These are phyloP conservation scores for Botrytis medusae DNA, from an alignment of 2,329 filamentous ascomycete genomes.

Conservation along the genomic window DNA sequence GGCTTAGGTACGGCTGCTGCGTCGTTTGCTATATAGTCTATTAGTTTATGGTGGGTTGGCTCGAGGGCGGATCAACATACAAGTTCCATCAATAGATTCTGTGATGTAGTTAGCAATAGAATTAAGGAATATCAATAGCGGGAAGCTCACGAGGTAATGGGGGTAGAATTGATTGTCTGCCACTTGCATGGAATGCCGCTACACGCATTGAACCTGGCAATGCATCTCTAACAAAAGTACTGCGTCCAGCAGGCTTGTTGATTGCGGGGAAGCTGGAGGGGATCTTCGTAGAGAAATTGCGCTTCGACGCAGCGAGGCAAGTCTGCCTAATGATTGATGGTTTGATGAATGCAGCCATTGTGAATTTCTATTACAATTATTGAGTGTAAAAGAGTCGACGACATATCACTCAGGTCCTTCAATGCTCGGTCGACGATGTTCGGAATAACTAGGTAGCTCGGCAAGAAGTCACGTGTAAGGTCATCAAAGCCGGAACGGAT, in stretches of 20 bases:
- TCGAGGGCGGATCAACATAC: constrained; percentile 49
- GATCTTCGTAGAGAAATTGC: constrained; percentile 46
- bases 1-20: constrained; percentile 71
- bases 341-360: constrained; percentile 55
- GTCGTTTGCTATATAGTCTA: constrained; percentile 69
- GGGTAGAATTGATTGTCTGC: constrained; percentile 73
- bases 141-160: constrained; percentile 74
- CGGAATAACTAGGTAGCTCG: constrained; percentile 24
- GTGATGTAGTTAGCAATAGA: constrained; percentile 46
- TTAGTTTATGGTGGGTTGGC: constrained; percentile 30
- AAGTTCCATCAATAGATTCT: constrained; percentile 74
- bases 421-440: constrained; percentile 22
- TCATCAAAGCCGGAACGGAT: constrained; percentile 22
- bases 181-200: constrained; percentile 84
- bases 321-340: constrained; percentile 50
- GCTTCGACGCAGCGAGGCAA: constrained; percentile 45
- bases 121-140: background rate
- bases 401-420: constrained; percentile 15
- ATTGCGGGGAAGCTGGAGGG: constrained; percentile 38
- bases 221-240: constrained; percentile 44
- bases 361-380: constrained; percentile 26
- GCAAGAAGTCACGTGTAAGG: constrained; percentile 19
- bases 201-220: constrained; percentile 50
- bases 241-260: constrained; percentile 36
- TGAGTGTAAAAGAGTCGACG: constrained; percentile 16